Base-by-base conservation (phyloP, 139 green algal species). In the Mychonastes homosphaera region DNA sequence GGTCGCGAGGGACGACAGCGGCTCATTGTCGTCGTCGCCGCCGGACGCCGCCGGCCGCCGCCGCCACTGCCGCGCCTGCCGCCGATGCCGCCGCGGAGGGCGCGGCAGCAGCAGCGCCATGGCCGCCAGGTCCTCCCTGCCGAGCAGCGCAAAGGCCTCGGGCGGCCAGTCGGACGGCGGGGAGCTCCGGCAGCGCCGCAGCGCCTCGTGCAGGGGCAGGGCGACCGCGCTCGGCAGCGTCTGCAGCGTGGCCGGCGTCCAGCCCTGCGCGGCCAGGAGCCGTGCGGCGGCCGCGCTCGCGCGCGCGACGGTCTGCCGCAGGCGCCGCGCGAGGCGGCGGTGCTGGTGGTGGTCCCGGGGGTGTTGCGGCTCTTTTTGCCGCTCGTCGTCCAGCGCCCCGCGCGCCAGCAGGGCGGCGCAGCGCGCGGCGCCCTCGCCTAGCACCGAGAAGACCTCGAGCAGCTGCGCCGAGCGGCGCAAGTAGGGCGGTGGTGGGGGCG, bases 61-160 rank as follows among this genome's bases (percentile, higher is more conserved):
- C 19, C 41, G 36, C 36, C 13, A 13, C 36, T 13, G 36, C 36
- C 13, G 10, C 13, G 36, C 36, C 12, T 44, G 36, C 36, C 12
- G 13, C 12, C 36, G 12, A 13, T 44, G 36, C 36, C 36, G 36
- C 36, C 13, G 36, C 36, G 36, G 36, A 10, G 10, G 36, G 12
- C 13, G 36, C 36, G 36, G 9, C 40, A 53, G 56, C 54, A 52
- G 54, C 38, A 40, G 19, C 23, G 30, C 28, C 27, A 35, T 85
- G 30, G 84, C 79, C 5, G 84, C 88, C 10, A 96, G 78, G 58
- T 96, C 89, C 29, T 90, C 74, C 0, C 89, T 64, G 0, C 84
- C 85, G 10, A 95, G 72, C 38, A 96, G 73, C 19, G 78, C 63
- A 47, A 95, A 96, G 0, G 79, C 88, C 40, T 75, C 73, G 2